Percentiles rank a stretch among this genome's conserved stretches.
Evolutionary conservation across 169 alveolate species (phyloP).

Genomic region (Plasmodium yoelii): DNA sequence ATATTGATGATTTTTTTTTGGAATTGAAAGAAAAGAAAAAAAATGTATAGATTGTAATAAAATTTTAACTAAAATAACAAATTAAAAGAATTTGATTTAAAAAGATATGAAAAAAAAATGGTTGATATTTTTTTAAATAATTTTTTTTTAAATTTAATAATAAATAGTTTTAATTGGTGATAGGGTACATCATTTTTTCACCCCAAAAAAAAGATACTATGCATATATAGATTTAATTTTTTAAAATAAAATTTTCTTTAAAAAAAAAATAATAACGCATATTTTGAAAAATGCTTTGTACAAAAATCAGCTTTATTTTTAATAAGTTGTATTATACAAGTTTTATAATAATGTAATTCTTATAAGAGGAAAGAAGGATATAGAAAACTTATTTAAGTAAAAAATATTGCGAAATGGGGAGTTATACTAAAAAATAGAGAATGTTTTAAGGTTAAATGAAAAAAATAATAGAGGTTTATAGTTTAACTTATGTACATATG

Average conservation of each 20-base stretch:
- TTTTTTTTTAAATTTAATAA: too few relatives aligned
- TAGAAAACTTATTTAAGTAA: background rate
- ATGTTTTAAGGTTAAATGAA: background rate
- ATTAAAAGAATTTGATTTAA: too few relatives aligned
- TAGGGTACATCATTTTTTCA: too few relatives aligned
- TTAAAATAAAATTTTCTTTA: background rate
- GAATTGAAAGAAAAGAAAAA: too few relatives aligned
- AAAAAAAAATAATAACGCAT: slow-evolving; percentile 2
- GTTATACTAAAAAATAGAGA: background rate
- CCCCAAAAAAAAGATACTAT: too few relatives aligned
- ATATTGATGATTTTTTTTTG: too few relatives aligned
- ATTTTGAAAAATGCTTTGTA: slow-evolving; percentile 6
- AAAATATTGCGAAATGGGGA: background rate
- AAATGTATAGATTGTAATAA: too few relatives aligned
- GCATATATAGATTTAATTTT: too few relatives aligned
- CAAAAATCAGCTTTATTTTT: background rate
- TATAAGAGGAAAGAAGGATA: background rate
- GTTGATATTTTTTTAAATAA: too few relatives aligned
- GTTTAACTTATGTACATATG: background rate
- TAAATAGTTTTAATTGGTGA: too few relatives aligned
- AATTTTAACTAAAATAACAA: too few relatives aligned
- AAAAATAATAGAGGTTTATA: background rate
- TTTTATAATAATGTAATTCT: background rate
- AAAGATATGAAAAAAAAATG: too few relatives aligned
- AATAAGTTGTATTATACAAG: background rate